Evolutionary conservation across 768 basidiomycete genomes (phyloP).

Genomic region (Psilocybe sp.): DNA sequence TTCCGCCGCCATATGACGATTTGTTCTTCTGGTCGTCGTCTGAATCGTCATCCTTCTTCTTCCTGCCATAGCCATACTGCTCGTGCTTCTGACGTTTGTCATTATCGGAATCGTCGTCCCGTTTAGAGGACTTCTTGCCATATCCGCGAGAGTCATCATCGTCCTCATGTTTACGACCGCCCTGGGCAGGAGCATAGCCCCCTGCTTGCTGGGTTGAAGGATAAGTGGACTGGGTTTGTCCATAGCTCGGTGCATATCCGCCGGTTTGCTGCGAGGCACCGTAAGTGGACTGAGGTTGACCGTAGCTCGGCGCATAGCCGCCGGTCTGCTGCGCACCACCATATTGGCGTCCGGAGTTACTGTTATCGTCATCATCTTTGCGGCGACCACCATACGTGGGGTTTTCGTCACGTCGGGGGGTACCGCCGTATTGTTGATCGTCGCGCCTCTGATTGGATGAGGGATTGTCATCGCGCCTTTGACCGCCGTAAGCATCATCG

Average conservation of each 20-base stretch:
- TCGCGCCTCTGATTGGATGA: conserved; percentile 2
- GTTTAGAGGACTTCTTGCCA: too few relatives aligned
- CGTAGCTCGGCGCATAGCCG: conserved; percentile 4
- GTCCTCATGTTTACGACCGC: too few relatives aligned
- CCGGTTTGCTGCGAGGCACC: background rate
- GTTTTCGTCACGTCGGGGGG: conserved; percentile 3
- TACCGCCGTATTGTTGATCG: conserved; percentile 2
- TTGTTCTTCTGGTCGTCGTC: conserved; percentile 8
- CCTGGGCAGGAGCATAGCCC: too few relatives aligned
- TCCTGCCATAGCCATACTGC: conserved; percentile 6
- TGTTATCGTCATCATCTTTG: conserved; percentile 11
- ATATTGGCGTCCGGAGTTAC: conserved; percentile 4
- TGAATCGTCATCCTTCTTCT: conserved; percentile 3
- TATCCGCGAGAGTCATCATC: too few relatives aligned
- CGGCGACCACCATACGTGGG: conserved; percentile 11
- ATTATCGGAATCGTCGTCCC: too few relatives aligned
- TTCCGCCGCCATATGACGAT: conserved; percentile 3
- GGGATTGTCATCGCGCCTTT: conserved; percentile 8
- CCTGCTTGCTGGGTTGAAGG: background rate
- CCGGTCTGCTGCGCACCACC: conserved; percentile 10
- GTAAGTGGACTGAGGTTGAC: conserved; percentile 2
- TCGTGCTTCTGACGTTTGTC: background rate
- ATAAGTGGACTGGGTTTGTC: conserved; percentile 1
- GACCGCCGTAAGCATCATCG: conserved; percentile 2
- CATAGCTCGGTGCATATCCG: background rate